Evolutionary conservation across 2,329 filamentous ascomycete species (phyloP), one percentile per base, ranked within the genome.

Genomic region (Orbilia quercus): DNA sequence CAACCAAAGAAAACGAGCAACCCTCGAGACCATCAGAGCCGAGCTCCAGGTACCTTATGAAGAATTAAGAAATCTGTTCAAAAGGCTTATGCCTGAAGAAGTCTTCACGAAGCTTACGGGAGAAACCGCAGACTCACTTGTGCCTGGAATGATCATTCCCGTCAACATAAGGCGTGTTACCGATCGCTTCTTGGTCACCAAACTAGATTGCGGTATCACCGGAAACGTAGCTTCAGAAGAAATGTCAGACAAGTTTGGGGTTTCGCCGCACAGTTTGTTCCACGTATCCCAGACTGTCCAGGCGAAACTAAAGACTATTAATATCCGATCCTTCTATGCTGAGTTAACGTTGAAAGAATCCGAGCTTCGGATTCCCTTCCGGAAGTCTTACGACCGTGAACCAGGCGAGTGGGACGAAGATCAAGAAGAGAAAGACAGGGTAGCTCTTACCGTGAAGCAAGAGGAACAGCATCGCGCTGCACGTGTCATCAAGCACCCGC

Each of bases 81-180:
- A 86, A 47, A 82, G 85, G 55, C 83, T 96, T 42, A 84, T 83
- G 23, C 84, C 88, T 0, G 89, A 93, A 20, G 91, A 96, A 76
- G 87, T 96, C 71, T 99, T 98, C 81, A 95, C 92, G 40, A 97
- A 97, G 89, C 88, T 98, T 63, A 98, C 95, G 1, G 95, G 94
- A 69, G 95, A 99, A 81, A 98, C 92, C 0, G 85, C 87, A 70
- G 90, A 95, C 0, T 91, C 92, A 0, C 83, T 99, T 7, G 87
- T 87, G 58, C 90, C 94, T 78, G 91, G 91, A 76, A 98, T 98
- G 93, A 91, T 97, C 75, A 87, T 99, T 4, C 90, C 95, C 0
- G 91, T 96, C 75, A 90, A 91, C 58, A 89, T 98, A 76, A 91
- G 92, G 75, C 87, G 95, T 31, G 91, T 94, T 62, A 94, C 94